Base-by-base conservation (phyloP, 495 filamentous ascomycete species). In the Tuber aestivum region DNA sequence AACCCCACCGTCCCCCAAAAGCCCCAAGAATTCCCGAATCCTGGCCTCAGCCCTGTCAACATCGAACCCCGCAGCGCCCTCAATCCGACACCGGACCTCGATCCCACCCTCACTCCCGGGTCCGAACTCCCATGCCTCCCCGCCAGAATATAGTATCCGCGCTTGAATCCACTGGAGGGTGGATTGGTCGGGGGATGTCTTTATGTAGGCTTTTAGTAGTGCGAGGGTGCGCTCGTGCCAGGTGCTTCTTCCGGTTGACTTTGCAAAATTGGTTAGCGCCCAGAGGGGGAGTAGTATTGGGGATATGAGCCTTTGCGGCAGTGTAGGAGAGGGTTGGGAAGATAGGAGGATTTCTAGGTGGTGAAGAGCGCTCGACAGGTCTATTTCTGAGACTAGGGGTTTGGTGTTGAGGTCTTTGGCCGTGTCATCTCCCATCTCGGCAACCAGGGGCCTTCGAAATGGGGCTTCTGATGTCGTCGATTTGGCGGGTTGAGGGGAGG, bases 221-320 rank as follows among this genome's bases (percentile, higher is more conserved):
- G 71, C 41, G 45, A 78, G 48, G 20, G 69, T 73, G 35, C 75
- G 72, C 16, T 69, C 44, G 27, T 80, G 70, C 81, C 81, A 82
- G 7, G 75, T 70, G 42, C 69, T 82, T 21, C 81, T 80, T 27
- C 80, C 76, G 44, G 77, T 83, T 18, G 71, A 41, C 27, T 71
- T 78, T 4, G 87, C 81, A 71, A 86, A 88, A 44, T 84, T 85
- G 42, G 85, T 73, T 41, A 91, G 80, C 3, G 87, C 89, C 89
- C 89, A 91, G 23, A 91, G 83, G 1, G 88, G 87, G 44, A 90
- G 84, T 21, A 91, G 80, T 32, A 88, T 83, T 0, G 88, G 89
- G 40, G 85, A 82, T 14, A 91, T 73, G 6, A 91, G 82, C 71
- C 89, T 85, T 75, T 88, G 88, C 3, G 89, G 84, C 0, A 91